Evolutionary conservation across 768 basidiomycete genomes (phyloP).

Genomic region (Mycena rebaudengoi): DNA sequence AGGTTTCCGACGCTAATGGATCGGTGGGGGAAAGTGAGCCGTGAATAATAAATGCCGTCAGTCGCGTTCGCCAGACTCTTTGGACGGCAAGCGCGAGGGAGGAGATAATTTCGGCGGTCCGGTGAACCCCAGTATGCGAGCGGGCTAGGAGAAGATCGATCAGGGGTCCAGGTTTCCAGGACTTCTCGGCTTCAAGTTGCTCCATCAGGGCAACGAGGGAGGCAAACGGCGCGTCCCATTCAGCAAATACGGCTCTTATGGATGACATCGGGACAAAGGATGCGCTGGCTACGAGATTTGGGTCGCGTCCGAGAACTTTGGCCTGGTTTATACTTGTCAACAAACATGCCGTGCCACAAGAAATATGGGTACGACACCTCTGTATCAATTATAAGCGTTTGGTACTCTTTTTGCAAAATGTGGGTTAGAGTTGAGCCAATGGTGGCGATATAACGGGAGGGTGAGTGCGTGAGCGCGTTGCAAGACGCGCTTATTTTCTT

Average conservation of each 20-base stretch:
- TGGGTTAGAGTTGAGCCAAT: conserved; percentile 77
- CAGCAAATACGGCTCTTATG: conserved; percentile 82
- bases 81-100: conserved; percentile 80
- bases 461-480: conserved; percentile 57
- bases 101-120: conserved; percentile 74
- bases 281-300: conserved; percentile 77
- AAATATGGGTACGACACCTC: conserved; percentile 47
- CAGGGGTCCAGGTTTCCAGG: conserved; percentile 79
- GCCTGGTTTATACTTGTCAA: conserved; percentile 37
- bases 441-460: conserved; percentile 82
- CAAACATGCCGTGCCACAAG: neutral
- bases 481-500: conserved; percentile 72
- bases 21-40: conserved; percentile 78
- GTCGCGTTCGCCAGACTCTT: conserved; percentile 83
- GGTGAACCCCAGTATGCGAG: conserved; percentile 81
- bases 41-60: conserved; percentile 81
- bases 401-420: conserved; percentile 83
- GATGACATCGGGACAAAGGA: conserved; percentile 89
- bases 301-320: conserved; percentile 78
- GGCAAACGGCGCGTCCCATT: conserved; percentile 89
- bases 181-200: conserved; percentile 61
- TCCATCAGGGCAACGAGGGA: conserved; percentile 73
- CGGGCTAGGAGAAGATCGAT: conserved; percentile 81
- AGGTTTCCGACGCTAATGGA: conserved; percentile 70
- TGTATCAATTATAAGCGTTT: conserved; percentile 78